Percentiles rank a stretch among this genome's conserved stretches.
These are phyloP conservation scores for Biscogniauxia sp. DNA, from an alignment of 2,329 filamentous ascomycete species.

Conservation along the genomic window DNA sequence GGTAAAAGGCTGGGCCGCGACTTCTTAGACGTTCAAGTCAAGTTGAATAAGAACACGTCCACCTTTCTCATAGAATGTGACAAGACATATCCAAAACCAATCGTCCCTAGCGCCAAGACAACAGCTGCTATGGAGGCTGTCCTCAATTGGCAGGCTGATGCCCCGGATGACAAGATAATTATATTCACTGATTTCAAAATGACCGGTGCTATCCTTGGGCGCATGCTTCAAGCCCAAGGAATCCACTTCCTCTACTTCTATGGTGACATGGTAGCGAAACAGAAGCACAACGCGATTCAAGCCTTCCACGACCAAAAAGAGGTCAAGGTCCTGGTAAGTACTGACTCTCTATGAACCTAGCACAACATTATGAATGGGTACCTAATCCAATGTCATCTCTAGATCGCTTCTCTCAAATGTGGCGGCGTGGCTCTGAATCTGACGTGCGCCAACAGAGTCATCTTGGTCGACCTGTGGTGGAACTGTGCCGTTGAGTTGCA, in stretches of 20 bases:
- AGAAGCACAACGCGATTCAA: constrained; percentile 19
- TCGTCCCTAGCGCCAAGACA: constrained; percentile 12
- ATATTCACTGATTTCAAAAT: constrained; percentile 20
- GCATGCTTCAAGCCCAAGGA: constrained; percentile 29
- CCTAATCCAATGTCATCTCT: background rate
- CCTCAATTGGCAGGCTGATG: constrained; percentile 8
- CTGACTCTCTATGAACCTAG: background rate
- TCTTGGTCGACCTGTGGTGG: constrained; percentile 59
- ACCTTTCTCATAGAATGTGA: constrained; percentile 11
- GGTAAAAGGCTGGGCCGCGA: background rate
- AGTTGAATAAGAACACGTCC: background rate
- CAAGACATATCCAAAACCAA: background rate
- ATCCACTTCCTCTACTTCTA: constrained; percentile 40
- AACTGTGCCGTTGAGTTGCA: constrained; percentile 62
- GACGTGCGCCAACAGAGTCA: constrained; percentile 48
- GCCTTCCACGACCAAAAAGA: constrained; percentile 20
- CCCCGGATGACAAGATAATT: constrained; percentile 17
- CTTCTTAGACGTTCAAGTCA: constrained; percentile 3
- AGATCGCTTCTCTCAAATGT: constrained; percentile 37
- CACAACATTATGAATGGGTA: background rate
- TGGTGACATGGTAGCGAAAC: constrained; percentile 18
- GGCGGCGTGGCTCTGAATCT: constrained; percentile 42
- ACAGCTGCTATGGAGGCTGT: constrained; percentile 9
- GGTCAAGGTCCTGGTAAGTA: constrained; percentile 36
- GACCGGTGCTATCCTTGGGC: constrained; percentile 35